Evolutionary conservation across 805 yeast genomes (phyloP).

Genomic region (Metschnikowia reukaufii): DNA sequence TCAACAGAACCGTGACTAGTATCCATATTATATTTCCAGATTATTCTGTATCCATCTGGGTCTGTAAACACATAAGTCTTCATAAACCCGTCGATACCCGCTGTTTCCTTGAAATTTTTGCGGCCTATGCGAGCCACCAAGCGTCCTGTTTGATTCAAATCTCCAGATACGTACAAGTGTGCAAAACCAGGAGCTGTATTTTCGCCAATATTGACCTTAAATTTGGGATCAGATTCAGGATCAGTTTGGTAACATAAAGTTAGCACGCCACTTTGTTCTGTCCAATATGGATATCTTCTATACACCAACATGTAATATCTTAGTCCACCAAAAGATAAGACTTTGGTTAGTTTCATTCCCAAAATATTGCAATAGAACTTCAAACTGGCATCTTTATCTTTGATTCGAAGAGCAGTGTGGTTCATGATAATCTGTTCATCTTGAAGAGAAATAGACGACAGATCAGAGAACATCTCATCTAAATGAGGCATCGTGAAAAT

Average conservation of each 20-base stretch:
- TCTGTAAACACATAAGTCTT: not conserved
- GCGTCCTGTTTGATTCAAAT: not conserved
- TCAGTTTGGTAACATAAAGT: not conserved
- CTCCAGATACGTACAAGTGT: not conserved
- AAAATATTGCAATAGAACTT: too few relatives aligned
- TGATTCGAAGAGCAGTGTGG: not conserved
- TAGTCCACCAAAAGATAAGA: not conserved
- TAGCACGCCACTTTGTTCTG: not conserved
- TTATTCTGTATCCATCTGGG: not conserved
- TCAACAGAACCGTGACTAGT: not conserved
- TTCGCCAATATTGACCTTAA: not conserved
- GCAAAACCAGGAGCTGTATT: not conserved
- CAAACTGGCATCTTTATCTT: not conserved
- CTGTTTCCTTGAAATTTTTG: not conserved
- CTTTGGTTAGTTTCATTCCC: not conserved
- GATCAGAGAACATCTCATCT: not conserved
- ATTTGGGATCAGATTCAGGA: not conserved
- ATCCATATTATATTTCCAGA: not conserved
- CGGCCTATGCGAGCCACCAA: not conserved
- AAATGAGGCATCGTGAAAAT: not conserved
- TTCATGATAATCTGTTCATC: not conserved
- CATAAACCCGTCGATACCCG: not conserved
- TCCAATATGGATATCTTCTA: not conserved
- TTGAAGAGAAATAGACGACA: not conserved
- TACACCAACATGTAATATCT: not conserved